Base-by-base conservation (phyloP, 139 green algal species). In the Closterium sp. region DNA sequence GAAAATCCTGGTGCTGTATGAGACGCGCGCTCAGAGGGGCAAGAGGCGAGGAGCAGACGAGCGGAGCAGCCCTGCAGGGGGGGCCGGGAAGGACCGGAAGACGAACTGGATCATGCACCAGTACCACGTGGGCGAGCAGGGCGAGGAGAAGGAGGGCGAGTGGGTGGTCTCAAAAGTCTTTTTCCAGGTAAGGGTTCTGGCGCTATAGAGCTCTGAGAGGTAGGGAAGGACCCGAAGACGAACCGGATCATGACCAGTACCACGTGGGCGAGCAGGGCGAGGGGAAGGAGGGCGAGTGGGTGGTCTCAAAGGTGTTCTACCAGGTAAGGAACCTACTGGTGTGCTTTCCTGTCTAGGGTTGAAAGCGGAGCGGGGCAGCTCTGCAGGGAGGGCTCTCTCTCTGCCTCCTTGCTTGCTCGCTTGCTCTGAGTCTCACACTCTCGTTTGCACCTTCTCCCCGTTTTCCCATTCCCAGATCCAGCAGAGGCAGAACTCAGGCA, bases 1-100 rank as follows among this genome's bases (percentile, higher is more conserved):
- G 83, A 92, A 92, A 31, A 92, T 92, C 84, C 76, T 92, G 31
- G 89, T 92, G 23, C 31, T 92, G 83, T 92, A 92, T 32, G 30
- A 66, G 34, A 91, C 34, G 33, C 43, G n/a, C 12, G 83, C 83
- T 9, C 83, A 86, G 83, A 32, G 83, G 83, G n/a, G 30, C 30
- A 86, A 86, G 30, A 86, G 33, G 8, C 4, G 16, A 76, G 90
- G 33, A 83, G 86, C 21, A 2, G 87, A n/a, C 8, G 83, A 32
- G 30, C 7, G n/a, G 30, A 34, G 30, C 8, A 32, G 30, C 30
- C 30, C 30, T 34, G 83, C 83, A 34, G 83, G 83, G 28, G 64
- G 34, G 23, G 21, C 19, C 83, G n/a, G 30, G 30, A 90, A 90
- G 32, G 89, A 76, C 23, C 6, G 36, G 21, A 92, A 92, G 55